A percentile compares a stretch with the other conserved stretches of the same genome.
Evolutionary conservation across 129 eudicot species (phyloP).

Genomic region (Escallonia rubra): DNA sequence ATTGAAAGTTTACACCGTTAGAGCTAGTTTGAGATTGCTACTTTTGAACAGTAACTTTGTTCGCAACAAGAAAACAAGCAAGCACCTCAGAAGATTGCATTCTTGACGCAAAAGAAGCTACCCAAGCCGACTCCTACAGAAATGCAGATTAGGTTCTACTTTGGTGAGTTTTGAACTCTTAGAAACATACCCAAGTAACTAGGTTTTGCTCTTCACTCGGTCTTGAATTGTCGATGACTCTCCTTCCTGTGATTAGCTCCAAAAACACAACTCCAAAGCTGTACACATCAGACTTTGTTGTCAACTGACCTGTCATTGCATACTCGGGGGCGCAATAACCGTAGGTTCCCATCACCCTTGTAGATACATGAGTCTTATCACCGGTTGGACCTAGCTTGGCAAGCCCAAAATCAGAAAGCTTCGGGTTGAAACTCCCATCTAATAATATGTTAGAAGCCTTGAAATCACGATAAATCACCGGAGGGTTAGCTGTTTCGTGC

Average conservation of each 20-base stretch:
- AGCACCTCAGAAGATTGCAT: no score
- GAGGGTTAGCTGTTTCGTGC: constrained; percentile 72
- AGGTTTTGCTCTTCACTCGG: constrained; percentile 76
- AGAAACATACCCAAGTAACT: constrained; percentile 64
- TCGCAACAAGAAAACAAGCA: no score
- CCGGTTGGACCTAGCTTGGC: constrained; percentile 85
- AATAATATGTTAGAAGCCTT: constrained; percentile 87
- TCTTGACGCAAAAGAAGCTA: no score
- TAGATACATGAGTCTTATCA: constrained; percentile 56
- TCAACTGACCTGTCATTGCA: constrained; percentile 72
- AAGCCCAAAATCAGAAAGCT: constrained; percentile 87
- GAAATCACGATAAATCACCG: constrained; percentile 82
- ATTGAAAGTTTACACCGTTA: no score
- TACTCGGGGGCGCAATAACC: constrained; percentile 98
- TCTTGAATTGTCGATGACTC: constrained; percentile 71
- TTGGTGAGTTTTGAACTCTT: not conserved
- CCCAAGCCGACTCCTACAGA: no score
- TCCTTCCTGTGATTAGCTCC: constrained; percentile 81
- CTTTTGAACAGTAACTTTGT: no score
- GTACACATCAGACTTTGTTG: constrained; percentile 83
- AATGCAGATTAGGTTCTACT: no score
- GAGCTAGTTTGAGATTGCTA: no score
- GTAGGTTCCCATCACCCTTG: constrained; percentile 92
- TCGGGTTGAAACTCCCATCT: constrained; percentile 69
- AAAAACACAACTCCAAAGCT: constrained; percentile 96